Percentiles rank a stretch among this genome's conserved stretches.
These are phyloP conservation scores for Ceratobasidium sp. DNA, from an alignment of 1,284 basidiomycete genomes.

Conservation along the genomic window DNA sequence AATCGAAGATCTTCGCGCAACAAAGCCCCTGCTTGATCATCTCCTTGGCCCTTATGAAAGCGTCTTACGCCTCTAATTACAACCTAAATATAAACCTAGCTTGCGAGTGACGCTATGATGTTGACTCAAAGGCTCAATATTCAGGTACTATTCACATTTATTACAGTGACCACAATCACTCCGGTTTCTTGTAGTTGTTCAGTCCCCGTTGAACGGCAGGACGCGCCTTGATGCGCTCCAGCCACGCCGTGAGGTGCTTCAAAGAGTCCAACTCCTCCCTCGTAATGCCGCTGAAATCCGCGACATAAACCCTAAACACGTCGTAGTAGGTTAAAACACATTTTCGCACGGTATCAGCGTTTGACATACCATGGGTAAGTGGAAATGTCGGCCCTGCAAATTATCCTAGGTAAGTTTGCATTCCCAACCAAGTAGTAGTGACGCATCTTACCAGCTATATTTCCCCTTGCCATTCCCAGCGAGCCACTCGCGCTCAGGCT, in stretches of 20 bases:
- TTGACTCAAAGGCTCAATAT: not conserved
- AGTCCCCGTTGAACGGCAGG: conserved; percentile 32
- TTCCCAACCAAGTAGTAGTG: not conserved
- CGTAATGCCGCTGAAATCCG: conserved; percentile 39
- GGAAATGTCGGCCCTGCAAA: conserved; percentile 25
- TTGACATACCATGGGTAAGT: conserved; percentile 24
- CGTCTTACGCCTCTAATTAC: not conserved
- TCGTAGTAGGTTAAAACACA: not conserved
- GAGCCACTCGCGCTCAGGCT: conserved; percentile 29
- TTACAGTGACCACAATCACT: not conserved
- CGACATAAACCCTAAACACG: conserved; percentile 29
- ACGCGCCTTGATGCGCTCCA: conserved; percentile 29
- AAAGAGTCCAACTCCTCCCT: conserved; percentile 24
- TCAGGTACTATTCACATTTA: not conserved
- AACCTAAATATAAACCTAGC: not conserved
- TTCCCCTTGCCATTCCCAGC: conserved; percentile 40
- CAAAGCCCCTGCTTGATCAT: conserved; percentile 2
- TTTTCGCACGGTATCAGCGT: not conserved
- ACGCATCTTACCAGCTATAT: conserved; percentile 25
- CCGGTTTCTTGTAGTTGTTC: conserved; percentile 38
- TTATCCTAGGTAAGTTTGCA: not conserved
- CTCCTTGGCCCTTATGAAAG: conserved; percentile 22
- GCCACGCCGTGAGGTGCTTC: conserved; percentile 36
- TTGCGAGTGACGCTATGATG: not conserved
- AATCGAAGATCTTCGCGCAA: conserved; percentile 22